These are phyloP conservation scores for Pichia sp. DNA, from an alignment of 1,139 yeast genomes.

Conservation along the genomic window DNA sequence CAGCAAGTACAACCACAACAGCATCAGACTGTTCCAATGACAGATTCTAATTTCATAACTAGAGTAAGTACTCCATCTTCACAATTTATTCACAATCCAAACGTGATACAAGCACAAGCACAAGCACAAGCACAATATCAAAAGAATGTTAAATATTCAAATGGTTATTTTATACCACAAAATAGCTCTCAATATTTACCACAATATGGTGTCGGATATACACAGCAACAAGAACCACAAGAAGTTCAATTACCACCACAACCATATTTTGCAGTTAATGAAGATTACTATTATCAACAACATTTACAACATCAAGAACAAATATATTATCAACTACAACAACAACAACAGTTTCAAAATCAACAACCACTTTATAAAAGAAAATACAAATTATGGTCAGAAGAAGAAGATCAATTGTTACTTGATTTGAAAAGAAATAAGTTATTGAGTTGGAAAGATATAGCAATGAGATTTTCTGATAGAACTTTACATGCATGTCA, in stretches of 20 bases:
- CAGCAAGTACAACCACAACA: neutral
- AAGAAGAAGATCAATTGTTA: slow-evolving; percentile 15
- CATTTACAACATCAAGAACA: neutral
- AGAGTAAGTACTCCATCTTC: no score
- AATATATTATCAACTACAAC: neutral
- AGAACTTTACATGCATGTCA: slow-evolving; percentile 20
- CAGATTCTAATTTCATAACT: no score
- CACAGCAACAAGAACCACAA: neutral
- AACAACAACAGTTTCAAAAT: neutral
- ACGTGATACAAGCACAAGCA: no score
- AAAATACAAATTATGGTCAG: slow-evolving; percentile 19
- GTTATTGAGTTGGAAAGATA: slow-evolving; percentile 17
- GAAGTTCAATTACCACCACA: neutral
- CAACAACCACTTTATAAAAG: slow-evolving; percentile 9
- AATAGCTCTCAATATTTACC: no score
- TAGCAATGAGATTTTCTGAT: slow-evolving; percentile 14
- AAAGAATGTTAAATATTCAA: no score
- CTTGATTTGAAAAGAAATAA: slow-evolving; percentile 12
- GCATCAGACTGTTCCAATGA: neutral
- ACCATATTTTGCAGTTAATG: no score
- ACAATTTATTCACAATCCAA: no score
- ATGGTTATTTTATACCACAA: no score
- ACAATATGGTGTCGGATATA: no score
- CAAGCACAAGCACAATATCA: no score
- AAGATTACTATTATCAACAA: neutral